Percentiles rank a stretch among this genome's conserved stretches.
phyloP scores from a whole-genome alignment of 495 filamentous ascomycete species.

The Aspergillus panamensis region DNA sequence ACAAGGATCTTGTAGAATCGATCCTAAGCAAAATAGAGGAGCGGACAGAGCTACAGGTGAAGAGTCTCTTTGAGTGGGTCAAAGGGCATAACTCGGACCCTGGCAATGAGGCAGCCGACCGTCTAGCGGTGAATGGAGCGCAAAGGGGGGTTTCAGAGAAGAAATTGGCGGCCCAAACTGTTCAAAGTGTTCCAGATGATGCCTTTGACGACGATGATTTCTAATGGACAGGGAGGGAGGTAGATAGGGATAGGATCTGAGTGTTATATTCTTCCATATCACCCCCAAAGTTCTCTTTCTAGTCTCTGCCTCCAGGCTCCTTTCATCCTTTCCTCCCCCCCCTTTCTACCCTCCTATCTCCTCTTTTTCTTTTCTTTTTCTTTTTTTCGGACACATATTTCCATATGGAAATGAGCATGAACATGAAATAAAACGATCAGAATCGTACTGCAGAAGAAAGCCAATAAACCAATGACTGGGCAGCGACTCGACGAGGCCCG shows the following conservation, averaged over 20 bases:
- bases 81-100: conserved; percentile 69
- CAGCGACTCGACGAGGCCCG: no score
- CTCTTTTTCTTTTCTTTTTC: not conserved
- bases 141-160: conserved; percentile 37
- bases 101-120: conserved; percentile 80
- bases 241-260: conserved; percentile 12
- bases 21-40: conserved; percentile 70
- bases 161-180: conserved; percentile 25
- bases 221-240: not conserved
- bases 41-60: conserved; percentile 54
- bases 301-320: not conserved
- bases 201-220: conserved; percentile 29
- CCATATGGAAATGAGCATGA: no score
- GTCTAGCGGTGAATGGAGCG: conserved; percentile 64
- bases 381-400: no score
- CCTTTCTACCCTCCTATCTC: not conserved
- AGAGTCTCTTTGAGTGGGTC: conserved; percentile 78
- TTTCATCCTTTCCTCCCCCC: not conserved
- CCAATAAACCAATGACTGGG: no score
- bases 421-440: no score
- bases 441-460: no score
- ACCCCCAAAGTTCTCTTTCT: not conserved
- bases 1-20: conserved; percentile 75
- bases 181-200: conserved; percentile 31
- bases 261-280: not conserved